These are phyloP conservation scores for Bodo saltans DNA, from an alignment of 78 protist species.

Conservation along the genomic window DNA sequence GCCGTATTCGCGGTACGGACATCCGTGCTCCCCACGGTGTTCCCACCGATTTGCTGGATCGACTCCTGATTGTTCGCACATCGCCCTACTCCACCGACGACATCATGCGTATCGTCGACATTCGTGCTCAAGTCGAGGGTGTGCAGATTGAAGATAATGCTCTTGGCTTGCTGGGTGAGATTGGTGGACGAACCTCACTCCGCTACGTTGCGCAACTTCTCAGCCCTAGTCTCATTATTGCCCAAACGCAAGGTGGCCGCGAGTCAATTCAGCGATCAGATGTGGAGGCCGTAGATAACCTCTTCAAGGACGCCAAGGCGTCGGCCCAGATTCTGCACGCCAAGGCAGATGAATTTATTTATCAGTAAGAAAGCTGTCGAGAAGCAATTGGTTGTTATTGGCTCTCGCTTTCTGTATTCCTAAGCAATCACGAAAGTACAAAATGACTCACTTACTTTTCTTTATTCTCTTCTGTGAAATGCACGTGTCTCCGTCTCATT, in stretches of 20 bases:
- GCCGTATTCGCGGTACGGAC: slow-evolving; percentile 86
- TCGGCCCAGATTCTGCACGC: slow-evolving; percentile 82
- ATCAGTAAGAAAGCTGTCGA: background rate
- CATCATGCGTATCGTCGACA: slow-evolving; percentile 65
- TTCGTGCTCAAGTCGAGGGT: slow-evolving; percentile 85
- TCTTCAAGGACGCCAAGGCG: slow-evolving; percentile 94
- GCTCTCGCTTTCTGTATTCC: background rate
- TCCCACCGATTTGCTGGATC: slow-evolving; percentile 91
- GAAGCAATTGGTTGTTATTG: background rate
- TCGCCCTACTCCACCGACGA: slow-evolving; percentile 77
- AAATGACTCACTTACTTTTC: background rate
- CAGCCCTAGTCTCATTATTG: slow-evolving; percentile 89
- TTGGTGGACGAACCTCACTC: slow-evolving; percentile 76
- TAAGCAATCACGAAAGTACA: background rate
- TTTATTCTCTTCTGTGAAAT: background rate
- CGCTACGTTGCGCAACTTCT: slow-evolving; percentile 88
- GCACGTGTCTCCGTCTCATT: background rate
- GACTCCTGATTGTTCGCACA: slow-evolving; percentile 94
- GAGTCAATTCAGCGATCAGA: slow-evolving; percentile 33
- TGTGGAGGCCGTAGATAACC: slow-evolving; percentile 69
- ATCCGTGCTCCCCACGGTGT: slow-evolving; percentile 95
- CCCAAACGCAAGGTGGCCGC: slow-evolving; percentile 68
- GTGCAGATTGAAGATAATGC: slow-evolving; percentile 75
- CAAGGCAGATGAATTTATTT: slow-evolving; percentile 19
- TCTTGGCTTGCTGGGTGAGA: slow-evolving; percentile 56